Evolutionary conservation across 192 early-diverging fungal species (phyloP), one percentile per base, ranked within the genome.

Genomic region (Umbelopsis sp.): DNA sequence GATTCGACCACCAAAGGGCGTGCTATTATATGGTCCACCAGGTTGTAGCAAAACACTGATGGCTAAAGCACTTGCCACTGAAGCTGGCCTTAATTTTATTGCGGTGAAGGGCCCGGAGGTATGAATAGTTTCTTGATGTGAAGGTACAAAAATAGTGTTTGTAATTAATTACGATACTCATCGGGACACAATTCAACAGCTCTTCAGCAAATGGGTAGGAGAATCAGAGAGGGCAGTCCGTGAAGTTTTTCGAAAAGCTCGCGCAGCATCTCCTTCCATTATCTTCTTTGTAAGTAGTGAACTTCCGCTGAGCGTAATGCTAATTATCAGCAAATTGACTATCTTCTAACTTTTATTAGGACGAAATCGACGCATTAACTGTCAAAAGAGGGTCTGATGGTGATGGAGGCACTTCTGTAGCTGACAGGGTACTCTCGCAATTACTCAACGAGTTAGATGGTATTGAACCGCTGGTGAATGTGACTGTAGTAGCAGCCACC

Each of bases 191-290:
- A 15, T 73, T 11, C 37, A 52, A 9, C 64, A 94, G 92, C 80
- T 98, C 13, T 97, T 98, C 74, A 98, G 95, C 84, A 99, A 98
- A 77, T 99, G 96, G 96, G 98, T 99, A 8, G 98, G 98, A 27
- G 98, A 99, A 72, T 96, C 94, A 3, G 98, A 99, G 80, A 97
- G 96, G 81, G 95, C 96, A 4, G 92, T 99, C 3, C 88, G 90
- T 5, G 91, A 95, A 67, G 88, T 98, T n/a, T 99, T 99, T 70
- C 84, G 89, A 44, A 97, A 96, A 79, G 98, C 98, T 11, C 79
- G 98, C 9, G 93, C 93, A 2, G 97, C 97, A 2, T 90, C 93
- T 0, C 98, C 98, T 8, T 92, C 94, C 4, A 98, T 99, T 52
- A 87, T 99, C 9, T 99, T 99, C 76, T 99, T 99, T 82, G 97